Conservation (phyloP, 768 basidiomycete species). For the Trametes maxima region DNA sequence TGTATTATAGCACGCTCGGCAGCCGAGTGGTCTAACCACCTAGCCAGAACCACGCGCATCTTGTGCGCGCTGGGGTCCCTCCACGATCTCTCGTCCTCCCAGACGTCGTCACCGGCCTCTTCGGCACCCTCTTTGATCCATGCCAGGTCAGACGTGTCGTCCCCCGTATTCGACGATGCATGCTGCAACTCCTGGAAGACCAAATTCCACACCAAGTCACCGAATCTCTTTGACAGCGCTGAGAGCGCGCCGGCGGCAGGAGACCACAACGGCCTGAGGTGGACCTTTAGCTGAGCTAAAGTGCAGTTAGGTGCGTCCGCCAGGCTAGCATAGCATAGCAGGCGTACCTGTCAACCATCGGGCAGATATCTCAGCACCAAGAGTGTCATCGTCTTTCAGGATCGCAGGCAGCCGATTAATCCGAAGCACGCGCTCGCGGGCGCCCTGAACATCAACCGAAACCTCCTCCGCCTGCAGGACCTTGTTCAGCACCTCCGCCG, state of each 20-base stretch:
- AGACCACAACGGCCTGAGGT: slow-evolving; percentile 87
- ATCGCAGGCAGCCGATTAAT: slow-evolving; percentile 72
- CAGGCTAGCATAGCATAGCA: neutral
- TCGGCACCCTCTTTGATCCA: slow-evolving; percentile 27
- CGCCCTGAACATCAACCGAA: slow-evolving; percentile 74
- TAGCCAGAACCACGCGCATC: slow-evolving; percentile 47
- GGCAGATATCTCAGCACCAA: slow-evolving; percentile 63
- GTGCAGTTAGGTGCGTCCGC: neutral
- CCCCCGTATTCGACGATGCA: slow-evolving; percentile 24
- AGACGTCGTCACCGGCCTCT: slow-evolving; percentile 36
- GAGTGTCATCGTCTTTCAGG: slow-evolving; percentile 54
- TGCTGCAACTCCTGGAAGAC: slow-evolving; percentile 64
- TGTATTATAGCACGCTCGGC: slow-evolving; percentile 37
- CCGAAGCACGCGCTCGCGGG: slow-evolving; percentile 80
- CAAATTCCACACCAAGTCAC: slow-evolving; percentile 70
- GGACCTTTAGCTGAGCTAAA: slow-evolving; percentile 89
- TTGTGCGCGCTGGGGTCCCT: slow-evolving; percentile 74
- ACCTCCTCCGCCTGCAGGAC: slow-evolving; percentile 84
- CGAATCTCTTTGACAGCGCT: slow-evolving; percentile 53
- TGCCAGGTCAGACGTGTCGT: slow-evolving; percentile 25
- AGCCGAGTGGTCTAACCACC: slow-evolving; percentile 45
- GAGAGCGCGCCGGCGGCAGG: slow-evolving; percentile 74
- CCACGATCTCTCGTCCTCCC: slow-evolving; percentile 78
- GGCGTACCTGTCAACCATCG: slow-evolving; percentile 74
- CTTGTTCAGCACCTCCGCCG: slow-evolving; percentile 57